These are phyloP conservation scores for Saccharomyces hybrid DNA, from an alignment of 1,139 yeast species.

Conservation along the genomic window DNA sequence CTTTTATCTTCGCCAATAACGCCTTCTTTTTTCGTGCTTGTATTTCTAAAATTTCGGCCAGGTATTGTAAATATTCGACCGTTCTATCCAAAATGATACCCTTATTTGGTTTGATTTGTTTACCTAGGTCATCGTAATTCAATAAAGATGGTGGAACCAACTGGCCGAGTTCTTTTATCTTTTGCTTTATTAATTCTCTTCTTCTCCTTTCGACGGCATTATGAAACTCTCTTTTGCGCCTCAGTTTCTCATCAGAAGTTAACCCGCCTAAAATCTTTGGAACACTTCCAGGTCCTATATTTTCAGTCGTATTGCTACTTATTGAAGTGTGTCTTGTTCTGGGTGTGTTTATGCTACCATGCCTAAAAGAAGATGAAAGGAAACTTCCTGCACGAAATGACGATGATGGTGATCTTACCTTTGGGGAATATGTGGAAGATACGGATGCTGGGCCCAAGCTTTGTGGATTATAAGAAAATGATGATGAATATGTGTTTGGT, in stretches of 20 bases:
- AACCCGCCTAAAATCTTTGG: conserved; percentile 30
- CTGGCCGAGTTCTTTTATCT: conserved; percentile 63
- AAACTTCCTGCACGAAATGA: conserved; percentile 26
- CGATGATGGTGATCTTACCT: conserved; percentile 25
- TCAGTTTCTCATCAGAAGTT: conserved; percentile 61
- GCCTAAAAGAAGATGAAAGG: conserved; percentile 25
- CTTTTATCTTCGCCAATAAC: conserved; percentile 33
- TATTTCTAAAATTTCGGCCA: conserved; percentile 38
- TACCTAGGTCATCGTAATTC: conserved; percentile 45
- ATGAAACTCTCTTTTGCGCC: conserved; percentile 67
- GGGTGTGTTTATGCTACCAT: conserved; percentile 13
- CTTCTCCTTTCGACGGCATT: conserved; percentile 78
- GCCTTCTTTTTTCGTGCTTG: conserved; percentile 37
- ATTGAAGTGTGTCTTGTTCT: conserved; percentile 21
- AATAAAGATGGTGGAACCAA: conserved; percentile 66
- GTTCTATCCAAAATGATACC: conserved; percentile 60
- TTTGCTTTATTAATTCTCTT: conserved; percentile 68
- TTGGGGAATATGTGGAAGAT: conserved; percentile 11
- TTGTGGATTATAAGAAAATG: conserved; percentile 22
- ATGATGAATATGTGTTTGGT: conserved; percentile 21
- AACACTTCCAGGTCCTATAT: conserved; percentile 13
- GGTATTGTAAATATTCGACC: conserved; percentile 58
- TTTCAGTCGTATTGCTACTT: conserved; percentile 10
- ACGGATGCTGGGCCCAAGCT: conserved; percentile 8
- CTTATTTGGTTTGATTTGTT: conserved; percentile 67